Percentiles rank a stretch among this genome's conserved stretches.
These are phyloP conservation scores for Sporothrix variecibatus DNA, from an alignment of 2,329 filamentous ascomycete species.

Conservation along the genomic window DNA sequence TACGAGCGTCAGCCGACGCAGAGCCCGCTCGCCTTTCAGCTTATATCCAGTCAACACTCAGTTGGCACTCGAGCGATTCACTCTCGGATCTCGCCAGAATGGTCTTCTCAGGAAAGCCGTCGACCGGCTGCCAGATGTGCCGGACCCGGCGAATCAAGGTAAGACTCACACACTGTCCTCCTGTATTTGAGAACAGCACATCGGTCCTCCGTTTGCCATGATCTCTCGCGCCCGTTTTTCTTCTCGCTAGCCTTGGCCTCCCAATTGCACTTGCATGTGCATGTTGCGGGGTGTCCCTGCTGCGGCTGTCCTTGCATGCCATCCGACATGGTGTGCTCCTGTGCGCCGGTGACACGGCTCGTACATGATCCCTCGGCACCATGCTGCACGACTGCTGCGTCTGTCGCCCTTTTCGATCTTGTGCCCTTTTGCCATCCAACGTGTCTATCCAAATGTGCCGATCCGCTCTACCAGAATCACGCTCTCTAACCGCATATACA, in stretches of 20 bases:
- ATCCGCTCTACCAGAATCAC: background rate
- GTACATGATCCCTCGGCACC: background rate
- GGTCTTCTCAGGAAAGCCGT: slow-evolving; percentile 68
- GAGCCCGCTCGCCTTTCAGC: background rate
- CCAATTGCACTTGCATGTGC: background rate
- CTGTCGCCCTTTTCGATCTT: background rate
- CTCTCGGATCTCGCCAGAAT: slow-evolving; percentile 40
- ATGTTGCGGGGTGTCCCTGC: background rate
- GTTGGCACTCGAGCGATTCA: background rate
- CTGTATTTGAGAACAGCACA: background rate
- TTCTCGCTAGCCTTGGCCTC: background rate
- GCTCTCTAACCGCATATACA: slow-evolving; percentile 26
- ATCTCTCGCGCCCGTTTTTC: background rate
- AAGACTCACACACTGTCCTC: slow-evolving; percentile 34
- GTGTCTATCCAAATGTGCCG: background rate
- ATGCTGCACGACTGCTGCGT: background rate
- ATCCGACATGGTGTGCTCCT: background rate
- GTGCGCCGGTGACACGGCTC: background rate
- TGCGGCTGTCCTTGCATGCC: background rate
- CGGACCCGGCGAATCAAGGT: slow-evolving; percentile 74
- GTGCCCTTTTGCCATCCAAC: background rate
- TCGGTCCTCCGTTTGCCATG: background rate
- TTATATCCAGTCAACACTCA: background rate
- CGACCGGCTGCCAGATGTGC: slow-evolving; percentile 72
- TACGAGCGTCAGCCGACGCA: background rate